Evolutionary conservation across 345 rosid species (phyloP), one percentile per base, ranked within the genome.

Genomic region (Acer negundo): DNA sequence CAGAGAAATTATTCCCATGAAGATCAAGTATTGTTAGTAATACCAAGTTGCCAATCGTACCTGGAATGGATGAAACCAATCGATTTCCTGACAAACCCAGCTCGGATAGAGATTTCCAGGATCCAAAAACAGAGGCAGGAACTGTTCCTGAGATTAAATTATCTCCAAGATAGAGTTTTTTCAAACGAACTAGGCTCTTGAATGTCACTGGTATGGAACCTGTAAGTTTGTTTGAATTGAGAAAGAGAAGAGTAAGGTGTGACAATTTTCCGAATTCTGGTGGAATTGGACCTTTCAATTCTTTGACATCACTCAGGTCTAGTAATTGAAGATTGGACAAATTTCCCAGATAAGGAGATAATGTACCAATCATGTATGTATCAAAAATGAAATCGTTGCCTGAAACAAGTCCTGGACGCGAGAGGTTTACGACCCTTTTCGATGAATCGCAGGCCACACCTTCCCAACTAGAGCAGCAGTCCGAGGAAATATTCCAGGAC

Each of bases 381-480:
- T 87, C 89, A 12, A 77, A 31, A 7, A 80, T 62, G 83, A 84
- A 74, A 66, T 80, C 89, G 15, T 26, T 17, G 38, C 72, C 86
- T 1, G 84, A 55, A 62, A 75, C 56, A 20, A 83, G 80, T 44
- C 90, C 92, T 0, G 89, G 73, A 23, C 86, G 83, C 3, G 89
- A 76, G 59, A 90, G 63, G 67, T 86, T 86, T 69, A 89, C 84
- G 1, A 89, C 90, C 15, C 92, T 72, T 22, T 89, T 84, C 1
- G 75, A 80, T 74, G 67, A 73, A 64, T 82, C 85, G 42, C 94
- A 90, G 0, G 79, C 46, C 7, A 90, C 78, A 10, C 92, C 94
- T 2, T 83, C 84, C 92, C 94, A 87, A 7, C 88, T 10, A 6
- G 69, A 44, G 88, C 92, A 87, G 85, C 94, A 90, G 76, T 87